Conservation (phyloP, 148 eudicot genomes). For the Rhododendron ferrugineum region DNA sequence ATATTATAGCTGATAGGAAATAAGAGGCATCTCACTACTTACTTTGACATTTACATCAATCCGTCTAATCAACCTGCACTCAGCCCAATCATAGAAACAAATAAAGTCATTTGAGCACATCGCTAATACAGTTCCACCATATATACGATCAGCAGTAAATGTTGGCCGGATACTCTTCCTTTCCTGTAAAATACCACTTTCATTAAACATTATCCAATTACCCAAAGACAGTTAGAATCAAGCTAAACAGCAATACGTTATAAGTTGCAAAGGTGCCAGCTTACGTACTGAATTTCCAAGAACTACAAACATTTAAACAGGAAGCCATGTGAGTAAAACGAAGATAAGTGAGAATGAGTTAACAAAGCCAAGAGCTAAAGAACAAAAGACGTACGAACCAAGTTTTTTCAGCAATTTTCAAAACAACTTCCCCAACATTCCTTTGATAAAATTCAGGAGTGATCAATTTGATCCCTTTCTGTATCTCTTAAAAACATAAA, state of each 20-base stretch:
- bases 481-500: not conserved
- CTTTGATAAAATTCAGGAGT: not conserved
- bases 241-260: not conserved
- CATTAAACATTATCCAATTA: constrained; percentile 8
- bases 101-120: constrained; percentile 98
- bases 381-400: not conserved
- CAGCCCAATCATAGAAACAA: constrained; percentile 98
- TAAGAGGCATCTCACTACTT: constrained; percentile 23
- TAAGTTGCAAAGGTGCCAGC: not conserved
- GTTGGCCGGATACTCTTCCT: constrained; percentile 90
- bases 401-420: not conserved
- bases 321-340: not conserved
- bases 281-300: not conserved
- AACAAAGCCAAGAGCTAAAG: not conserved
- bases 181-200: constrained; percentile 53
- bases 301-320: not conserved
- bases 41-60: constrained; percentile 96
- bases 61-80: constrained; percentile 84
- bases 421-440: not conserved
- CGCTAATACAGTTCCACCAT: constrained; percentile 85
- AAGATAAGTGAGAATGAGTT: not conserved
- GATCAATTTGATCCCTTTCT: not conserved
- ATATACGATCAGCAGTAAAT: constrained; percentile 89
- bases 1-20: not conserved
- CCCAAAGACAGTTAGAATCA: constrained; percentile 2